phyloP scores from a whole-genome alignment of 495 filamentous ascomycete species.

The Neurospora sp. region DNA sequence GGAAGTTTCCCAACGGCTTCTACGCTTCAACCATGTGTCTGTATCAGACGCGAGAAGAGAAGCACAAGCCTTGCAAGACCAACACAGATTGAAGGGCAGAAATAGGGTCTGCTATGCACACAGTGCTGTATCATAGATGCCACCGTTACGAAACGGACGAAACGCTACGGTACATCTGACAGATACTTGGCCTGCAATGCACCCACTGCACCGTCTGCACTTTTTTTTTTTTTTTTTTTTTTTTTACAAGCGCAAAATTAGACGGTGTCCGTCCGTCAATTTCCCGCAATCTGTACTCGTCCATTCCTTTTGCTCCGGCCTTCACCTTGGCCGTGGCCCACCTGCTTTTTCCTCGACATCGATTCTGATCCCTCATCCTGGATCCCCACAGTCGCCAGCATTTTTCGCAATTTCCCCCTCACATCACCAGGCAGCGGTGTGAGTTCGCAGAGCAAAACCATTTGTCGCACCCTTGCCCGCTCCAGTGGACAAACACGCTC shows the following conservation, averaged over 20 bases:
- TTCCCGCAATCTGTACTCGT: background rate
- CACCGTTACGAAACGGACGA: background rate
- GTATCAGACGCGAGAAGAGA: background rate
- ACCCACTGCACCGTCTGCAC: background rate
- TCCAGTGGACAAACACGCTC: background rate
- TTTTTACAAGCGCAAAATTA: background rate
- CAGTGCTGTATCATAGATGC: background rate
- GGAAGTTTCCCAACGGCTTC: background rate
- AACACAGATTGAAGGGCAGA: background rate
- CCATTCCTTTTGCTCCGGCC: background rate
- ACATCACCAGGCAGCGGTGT: background rate
- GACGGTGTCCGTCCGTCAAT: background rate
- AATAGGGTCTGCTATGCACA: background rate
- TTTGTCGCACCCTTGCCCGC: constrained; percentile 8
- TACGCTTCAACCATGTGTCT: background rate
- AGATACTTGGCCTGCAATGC: background rate
- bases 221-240: background rate
- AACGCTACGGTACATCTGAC: background rate
- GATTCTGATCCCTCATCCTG: background rate
- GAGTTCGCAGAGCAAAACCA: constrained; percentile 2
- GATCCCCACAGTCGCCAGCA: background rate
- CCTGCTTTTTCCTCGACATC: background rate
- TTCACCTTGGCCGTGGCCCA: background rate
- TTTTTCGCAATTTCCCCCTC: background rate
- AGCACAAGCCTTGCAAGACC: background rate